Conservation (phyloP, 2,329 filamentous ascomycete genomes). For the Beauveria varroae region DNA sequence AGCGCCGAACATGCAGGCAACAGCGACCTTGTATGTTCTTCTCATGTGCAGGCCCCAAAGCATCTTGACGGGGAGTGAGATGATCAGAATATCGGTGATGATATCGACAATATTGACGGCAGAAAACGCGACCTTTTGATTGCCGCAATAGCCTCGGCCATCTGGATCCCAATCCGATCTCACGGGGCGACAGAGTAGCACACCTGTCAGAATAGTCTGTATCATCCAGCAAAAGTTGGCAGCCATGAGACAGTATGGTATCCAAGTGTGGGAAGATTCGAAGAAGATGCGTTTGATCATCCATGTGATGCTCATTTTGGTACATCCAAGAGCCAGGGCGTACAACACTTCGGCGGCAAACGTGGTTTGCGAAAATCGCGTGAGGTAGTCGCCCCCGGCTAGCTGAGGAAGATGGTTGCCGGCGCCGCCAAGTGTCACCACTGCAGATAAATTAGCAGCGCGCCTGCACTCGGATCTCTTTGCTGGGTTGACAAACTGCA, state of each 20-base stretch:
- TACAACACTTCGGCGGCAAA: conserved; percentile 17
- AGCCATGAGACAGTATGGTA: conserved; percentile 13
- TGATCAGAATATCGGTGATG: conserved; percentile 15
- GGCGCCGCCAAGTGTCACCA: conserved; percentile 16
- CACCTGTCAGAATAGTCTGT: conserved; percentile 16
- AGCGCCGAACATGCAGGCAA: conserved; percentile 15
- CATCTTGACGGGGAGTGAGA: conserved; percentile 14
- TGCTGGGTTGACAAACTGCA: conserved; percentile 11
- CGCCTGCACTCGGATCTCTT: background rate
- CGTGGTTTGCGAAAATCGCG: conserved; percentile 10
- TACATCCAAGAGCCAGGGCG: conserved; percentile 14
- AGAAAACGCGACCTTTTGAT: conserved; percentile 13
- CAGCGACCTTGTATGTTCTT: conserved; percentile 13
- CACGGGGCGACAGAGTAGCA: conserved; percentile 14
- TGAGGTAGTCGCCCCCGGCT: background rate
- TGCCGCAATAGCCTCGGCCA: conserved; percentile 12
- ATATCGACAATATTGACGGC: conserved; percentile 16
- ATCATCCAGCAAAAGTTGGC: conserved; percentile 15
- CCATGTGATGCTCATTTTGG: conserved; percentile 17
- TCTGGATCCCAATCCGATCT: conserved; percentile 15
- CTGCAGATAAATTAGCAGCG: conserved; percentile 2
- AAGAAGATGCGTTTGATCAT: conserved; percentile 19
- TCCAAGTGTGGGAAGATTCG: conserved; percentile 10
- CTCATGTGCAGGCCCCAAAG: conserved; percentile 13
- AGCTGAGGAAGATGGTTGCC: conserved; percentile 14